Conservation (phyloP, 2,329 filamentous ascomycete genomes). For the Fonsecaea nubica region DNA sequence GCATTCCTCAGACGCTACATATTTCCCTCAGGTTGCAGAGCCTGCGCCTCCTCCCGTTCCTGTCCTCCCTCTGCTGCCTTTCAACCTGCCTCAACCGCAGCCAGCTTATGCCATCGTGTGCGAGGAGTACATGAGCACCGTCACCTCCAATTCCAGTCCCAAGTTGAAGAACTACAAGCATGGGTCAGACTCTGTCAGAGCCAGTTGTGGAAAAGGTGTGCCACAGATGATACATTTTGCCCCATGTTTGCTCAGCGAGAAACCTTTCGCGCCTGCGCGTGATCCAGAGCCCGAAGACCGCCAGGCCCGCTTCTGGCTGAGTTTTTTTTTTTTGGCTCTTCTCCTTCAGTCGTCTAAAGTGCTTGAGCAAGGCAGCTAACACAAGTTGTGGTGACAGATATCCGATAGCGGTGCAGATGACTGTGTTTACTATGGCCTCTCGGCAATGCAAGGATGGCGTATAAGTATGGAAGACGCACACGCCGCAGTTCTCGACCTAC, state of each 20-base stretch:
- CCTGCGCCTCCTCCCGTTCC: constrained; percentile 34
- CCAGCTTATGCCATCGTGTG: constrained; percentile 33
- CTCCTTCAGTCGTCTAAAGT: not conserved
- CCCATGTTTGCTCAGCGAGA: not conserved
- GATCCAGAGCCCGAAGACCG: not conserved
- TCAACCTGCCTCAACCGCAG: constrained; percentile 30
- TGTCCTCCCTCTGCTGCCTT: constrained; percentile 36
- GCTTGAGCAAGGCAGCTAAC: constrained; percentile 18
- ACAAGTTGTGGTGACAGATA: constrained; percentile 60
- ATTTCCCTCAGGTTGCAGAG: constrained; percentile 22
- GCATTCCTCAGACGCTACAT: constrained; percentile 20
- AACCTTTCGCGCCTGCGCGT: not conserved
- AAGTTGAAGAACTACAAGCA: constrained; percentile 55
- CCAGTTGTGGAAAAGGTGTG: constrained; percentile 97
- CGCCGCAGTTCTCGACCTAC: constrained; percentile 84
- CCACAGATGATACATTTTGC: constrained; percentile 8
- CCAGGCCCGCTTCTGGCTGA: not conserved
- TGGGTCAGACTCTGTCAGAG: constrained; percentile 99
- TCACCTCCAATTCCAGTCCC: constrained; percentile 18
- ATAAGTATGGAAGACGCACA: constrained; percentile 99
- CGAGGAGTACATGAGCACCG: constrained; percentile 30
- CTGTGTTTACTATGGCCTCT: constrained; percentile 88
- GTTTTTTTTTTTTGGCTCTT: not conserved
- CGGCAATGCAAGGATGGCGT: constrained; percentile 99
- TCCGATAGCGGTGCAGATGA: constrained; percentile 93